phyloP scores from a whole-genome alignment of 805 yeast genomes.

The Scheffersomyces stipitis region DNA sequence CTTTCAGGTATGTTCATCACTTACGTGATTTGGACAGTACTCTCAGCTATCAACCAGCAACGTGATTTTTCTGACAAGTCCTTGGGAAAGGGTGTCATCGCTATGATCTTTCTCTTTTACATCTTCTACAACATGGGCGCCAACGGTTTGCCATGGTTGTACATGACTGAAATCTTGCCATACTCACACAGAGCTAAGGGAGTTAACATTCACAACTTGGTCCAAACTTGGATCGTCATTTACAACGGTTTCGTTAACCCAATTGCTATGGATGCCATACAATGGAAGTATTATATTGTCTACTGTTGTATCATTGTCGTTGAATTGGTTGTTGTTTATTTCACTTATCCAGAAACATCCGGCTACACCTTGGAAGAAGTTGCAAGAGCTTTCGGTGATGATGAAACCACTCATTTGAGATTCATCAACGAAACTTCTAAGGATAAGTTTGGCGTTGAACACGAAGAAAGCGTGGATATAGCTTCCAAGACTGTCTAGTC shows the following conservation, averaged over 20 bases:
- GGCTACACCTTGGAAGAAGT: conserved; percentile 46
- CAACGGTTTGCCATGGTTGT: conserved; percentile 47
- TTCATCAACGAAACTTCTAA: not conserved
- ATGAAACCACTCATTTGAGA: not conserved
- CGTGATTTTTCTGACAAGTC: conserved; percentile 38
- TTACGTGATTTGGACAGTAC: conserved; percentile 43
- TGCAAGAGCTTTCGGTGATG: conserved; percentile 41
- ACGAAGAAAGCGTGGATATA: not conserved
- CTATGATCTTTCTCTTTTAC: conserved; percentile 51
- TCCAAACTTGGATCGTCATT: conserved; percentile 18
- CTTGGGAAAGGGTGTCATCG: conserved; percentile 47
- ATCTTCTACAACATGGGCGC: conserved; percentile 41
- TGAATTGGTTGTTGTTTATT: conserved; percentile 27
- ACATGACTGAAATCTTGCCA: conserved; percentile 44
- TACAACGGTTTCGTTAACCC: conserved; percentile 22
- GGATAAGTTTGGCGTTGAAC: not conserved
- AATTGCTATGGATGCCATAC: conserved; percentile 40
- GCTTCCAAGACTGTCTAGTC: not conserved
- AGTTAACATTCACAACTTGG: conserved; percentile 26
- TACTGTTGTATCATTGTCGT: conserved; percentile 30
- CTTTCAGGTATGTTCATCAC: conserved; percentile 34
- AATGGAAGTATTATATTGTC: conserved; percentile 47
- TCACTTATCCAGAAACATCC: conserved; percentile 42
- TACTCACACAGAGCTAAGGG: conserved; percentile 44
- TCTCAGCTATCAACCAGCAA: conserved; percentile 47